phyloP scores from a whole-genome alignment of 1,139 yeast genomes.

The Neolecta irregularis region DNA sequence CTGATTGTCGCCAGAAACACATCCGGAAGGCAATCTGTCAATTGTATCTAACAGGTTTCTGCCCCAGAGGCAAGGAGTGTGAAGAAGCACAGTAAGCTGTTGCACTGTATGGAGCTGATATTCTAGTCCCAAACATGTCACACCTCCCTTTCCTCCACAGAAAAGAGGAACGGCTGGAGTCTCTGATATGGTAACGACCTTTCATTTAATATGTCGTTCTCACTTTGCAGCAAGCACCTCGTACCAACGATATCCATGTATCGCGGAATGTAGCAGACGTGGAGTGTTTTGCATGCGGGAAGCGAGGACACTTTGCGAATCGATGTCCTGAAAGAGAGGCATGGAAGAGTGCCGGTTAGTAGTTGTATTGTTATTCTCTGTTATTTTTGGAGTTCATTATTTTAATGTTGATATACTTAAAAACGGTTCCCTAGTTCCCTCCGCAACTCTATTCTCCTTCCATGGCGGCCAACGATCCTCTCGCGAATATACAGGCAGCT shows the following conservation, averaged over 20 bases:
- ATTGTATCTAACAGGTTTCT: slow-evolving; percentile 76
- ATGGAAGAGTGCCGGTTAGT: background rate
- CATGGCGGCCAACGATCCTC: too few species aligned
- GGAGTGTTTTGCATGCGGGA: slow-evolving; percentile 3
- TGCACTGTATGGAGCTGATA: background rate
- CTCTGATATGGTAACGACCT: background rate
- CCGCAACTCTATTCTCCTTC: too few species aligned
- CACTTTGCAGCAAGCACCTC: slow-evolving; percentile 1
- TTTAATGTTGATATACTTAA: too few species aligned
- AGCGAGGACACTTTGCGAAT: slow-evolving; percentile 4
- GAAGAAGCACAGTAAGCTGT: slow-evolving; percentile 23
- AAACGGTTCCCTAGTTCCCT: too few species aligned
- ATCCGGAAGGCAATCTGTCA: slow-evolving; percentile 66
- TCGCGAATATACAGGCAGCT: too few species aligned
- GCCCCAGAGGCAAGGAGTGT: slow-evolving; percentile 46
- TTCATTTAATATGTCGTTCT: slow-evolving; percentile 2
- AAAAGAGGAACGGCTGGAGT: background rate
- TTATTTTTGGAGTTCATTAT: too few species aligned
- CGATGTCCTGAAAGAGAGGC: background rate
- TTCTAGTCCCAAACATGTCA: slow-evolving; percentile 2
- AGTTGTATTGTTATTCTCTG: too few species aligned
- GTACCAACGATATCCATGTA: background rate
- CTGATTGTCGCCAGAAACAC: slow-evolving; percentile 71
- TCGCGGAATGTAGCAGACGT: slow-evolving; percentile 3
- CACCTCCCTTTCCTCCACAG: background rate